These are phyloP conservation scores for Corinectria fuckeliana DNA, from an alignment of 2,329 filamentous ascomycete species.

Conservation along the genomic window DNA sequence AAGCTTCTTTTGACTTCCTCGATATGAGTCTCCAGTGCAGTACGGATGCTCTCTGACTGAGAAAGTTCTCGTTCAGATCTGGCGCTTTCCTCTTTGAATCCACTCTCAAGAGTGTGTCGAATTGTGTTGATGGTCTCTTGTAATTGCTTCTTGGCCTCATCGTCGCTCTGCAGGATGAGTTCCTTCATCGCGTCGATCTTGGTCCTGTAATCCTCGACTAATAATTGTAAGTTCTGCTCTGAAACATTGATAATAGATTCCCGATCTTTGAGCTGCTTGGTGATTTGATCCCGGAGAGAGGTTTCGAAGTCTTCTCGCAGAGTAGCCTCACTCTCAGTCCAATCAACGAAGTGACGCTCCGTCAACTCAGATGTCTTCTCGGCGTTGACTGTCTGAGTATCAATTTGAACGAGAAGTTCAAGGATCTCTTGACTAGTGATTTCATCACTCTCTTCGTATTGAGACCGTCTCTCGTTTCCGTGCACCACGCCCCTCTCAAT, in stretches of 20 bases:
- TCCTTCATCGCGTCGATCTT: conserved; percentile 28
- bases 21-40: conserved; percentile 29
- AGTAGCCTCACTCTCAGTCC: conserved; percentile 8
- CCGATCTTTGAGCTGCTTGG: conserved; percentile 26
- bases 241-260: conserved; percentile 29
- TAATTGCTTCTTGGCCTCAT: conserved; percentile 25
- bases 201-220: conserved; percentile 24
- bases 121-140: conserved; percentile 28
- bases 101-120: conserved; percentile 28
- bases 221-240: conserved; percentile 27
- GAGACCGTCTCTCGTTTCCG: conserved; percentile 3
- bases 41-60: conserved; percentile 20
- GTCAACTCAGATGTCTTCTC: conserved; percentile 25
- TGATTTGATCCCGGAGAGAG: conserved; percentile 23
- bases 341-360: conserved; percentile 18
- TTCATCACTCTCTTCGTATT: conserved; percentile 1
- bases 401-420: conserved; percentile 15
- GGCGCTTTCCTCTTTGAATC: conserved; percentile 30
- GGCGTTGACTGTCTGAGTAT: conserved; percentile 11
- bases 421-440: conserved; percentile 1
- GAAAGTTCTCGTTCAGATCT: conserved; percentile 25
- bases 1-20: conserved; percentile 29
- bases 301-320: conserved; percentile 9
- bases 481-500: conserved; percentile 8
- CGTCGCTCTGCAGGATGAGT: conserved; percentile 13